phyloP scores from a whole-genome alignment of 176 grass and related monocot species.

The Oryza rufipogon region DNA sequence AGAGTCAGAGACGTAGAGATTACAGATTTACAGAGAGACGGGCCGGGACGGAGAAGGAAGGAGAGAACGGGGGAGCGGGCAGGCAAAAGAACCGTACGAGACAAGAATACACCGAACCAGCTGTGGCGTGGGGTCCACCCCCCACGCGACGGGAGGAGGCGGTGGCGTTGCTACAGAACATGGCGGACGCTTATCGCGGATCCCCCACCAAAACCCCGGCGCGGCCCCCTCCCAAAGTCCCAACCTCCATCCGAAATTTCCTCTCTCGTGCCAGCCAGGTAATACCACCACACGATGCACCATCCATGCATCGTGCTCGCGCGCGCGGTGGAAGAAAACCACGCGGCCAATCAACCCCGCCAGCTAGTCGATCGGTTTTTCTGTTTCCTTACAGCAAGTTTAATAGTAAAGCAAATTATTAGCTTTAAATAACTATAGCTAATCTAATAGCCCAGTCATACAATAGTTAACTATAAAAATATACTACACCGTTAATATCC shows the following conservation, averaged over 20 bases:
- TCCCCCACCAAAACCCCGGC: slow-evolving; percentile 32
- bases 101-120: slow-evolving; percentile 36
- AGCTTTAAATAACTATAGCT: too few species aligned
- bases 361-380: neutral
- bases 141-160: neutral
- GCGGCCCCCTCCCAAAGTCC: too few species aligned
- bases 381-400: too few species aligned
- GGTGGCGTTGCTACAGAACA: slow-evolving; percentile 17
- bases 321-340: neutral
- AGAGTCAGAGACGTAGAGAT: neutral
- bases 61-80: too few species aligned
- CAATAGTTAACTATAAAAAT: too few species aligned
- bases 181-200: slow-evolving; percentile 33
- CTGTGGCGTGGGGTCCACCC: slow-evolving; percentile 31
- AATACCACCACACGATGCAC: neutral
- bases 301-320: neutral
- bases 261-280: slow-evolving; percentile 13
- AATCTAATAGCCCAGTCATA: too few species aligned
- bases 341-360: neutral
- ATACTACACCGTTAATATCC: too few species aligned
- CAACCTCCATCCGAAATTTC: neutral
- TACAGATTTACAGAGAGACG: neutral
- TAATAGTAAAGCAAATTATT: too few species aligned
- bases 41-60: too few species aligned
- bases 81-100: neutral